Evolutionary conservation across 345 rosid genomes (phyloP).

Genomic region (Limnanthes douglasii): DNA sequence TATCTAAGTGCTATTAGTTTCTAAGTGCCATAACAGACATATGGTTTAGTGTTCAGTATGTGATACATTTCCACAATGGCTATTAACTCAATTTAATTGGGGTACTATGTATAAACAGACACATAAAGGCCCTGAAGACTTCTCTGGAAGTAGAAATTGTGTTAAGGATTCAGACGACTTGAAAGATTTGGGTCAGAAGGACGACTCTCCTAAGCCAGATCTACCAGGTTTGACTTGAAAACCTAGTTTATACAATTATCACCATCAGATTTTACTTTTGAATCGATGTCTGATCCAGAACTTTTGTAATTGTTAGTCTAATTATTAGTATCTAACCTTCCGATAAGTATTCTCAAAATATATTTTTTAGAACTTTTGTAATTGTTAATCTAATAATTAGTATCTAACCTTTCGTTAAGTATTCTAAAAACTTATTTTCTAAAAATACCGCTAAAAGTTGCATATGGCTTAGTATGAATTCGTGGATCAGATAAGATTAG

Average conservation of each 20-base stretch:
- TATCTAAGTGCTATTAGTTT: background rate
- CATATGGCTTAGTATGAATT: too few relatives aligned
- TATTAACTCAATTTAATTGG: conserved; percentile 1
- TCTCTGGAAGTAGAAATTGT: conserved; percentile 3
- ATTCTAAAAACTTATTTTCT: too few relatives aligned
- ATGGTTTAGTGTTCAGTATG: background rate
- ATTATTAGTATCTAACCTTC: background rate
- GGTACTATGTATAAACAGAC: background rate
- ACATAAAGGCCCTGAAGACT: conserved; percentile 1
- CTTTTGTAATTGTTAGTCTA: background rate
- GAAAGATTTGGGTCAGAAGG: background rate
- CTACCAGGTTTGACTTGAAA: conserved; percentile 8
- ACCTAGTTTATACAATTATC: background rate
- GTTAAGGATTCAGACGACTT: conserved; percentile 3
- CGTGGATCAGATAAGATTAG: too few relatives aligned
- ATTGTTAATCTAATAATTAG: background rate
- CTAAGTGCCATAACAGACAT: background rate
- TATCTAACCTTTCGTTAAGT: too few relatives aligned
- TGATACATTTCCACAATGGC: background rate
- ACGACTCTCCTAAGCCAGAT: background rate
- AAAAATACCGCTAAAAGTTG: too few relatives aligned
- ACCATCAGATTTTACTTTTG: too few relatives aligned
- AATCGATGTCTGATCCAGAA: background rate
- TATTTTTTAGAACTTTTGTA: background rate
- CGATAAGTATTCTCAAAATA: background rate